Percentiles rank a stretch among this genome's conserved stretches.
Evolutionary conservation across 495 filamentous ascomycete species (phyloP).

Genomic region (Niebla homalea): DNA sequence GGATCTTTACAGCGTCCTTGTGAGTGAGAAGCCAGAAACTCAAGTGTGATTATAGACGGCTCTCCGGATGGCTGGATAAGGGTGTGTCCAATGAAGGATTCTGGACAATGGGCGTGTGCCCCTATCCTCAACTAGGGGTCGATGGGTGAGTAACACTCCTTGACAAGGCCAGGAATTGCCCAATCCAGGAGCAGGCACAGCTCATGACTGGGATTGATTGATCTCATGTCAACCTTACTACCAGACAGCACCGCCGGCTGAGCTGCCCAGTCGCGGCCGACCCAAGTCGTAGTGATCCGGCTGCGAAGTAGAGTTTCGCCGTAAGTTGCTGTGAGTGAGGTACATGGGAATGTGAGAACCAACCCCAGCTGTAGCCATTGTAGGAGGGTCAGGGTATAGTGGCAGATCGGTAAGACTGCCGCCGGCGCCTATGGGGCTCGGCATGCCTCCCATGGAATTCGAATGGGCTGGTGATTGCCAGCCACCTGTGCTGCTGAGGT

Average conservation of each 20-base stretch:
- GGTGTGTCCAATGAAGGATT: too few relatives aligned
- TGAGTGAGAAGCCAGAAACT: too few relatives aligned
- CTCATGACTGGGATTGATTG: too few relatives aligned
- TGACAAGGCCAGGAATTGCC: too few relatives aligned
- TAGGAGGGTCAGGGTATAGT: constrained; percentile 51
- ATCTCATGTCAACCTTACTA: too few relatives aligned
- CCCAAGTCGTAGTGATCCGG: constrained; percentile 50
- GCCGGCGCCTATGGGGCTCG: constrained; percentile 52
- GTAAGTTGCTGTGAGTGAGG: constrained; percentile 47
- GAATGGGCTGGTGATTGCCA: constrained; percentile 63
- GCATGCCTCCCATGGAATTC: constrained; percentile 26
- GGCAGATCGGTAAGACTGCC: constrained; percentile 29
- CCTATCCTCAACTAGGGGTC: too few relatives aligned
- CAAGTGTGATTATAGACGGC: too few relatives aligned
- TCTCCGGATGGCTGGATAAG: too few relatives aligned
- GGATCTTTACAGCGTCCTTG: too few relatives aligned
- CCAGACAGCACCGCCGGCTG: background rate
- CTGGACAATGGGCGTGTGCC: too few relatives aligned
- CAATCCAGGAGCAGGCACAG: too few relatives aligned
- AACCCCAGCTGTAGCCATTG: constrained; percentile 21
- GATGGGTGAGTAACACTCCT: too few relatives aligned
- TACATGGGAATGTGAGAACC: constrained; percentile 56
- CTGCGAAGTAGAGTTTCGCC: constrained; percentile 57
- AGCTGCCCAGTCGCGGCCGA: constrained; percentile 34
- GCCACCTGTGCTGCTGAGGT: constrained; percentile 50